Evolutionary conservation across 2,329 filamentous ascomycete species (phyloP), one percentile per base, ranked within the genome.

Genomic region (Capronia americana): DNA sequence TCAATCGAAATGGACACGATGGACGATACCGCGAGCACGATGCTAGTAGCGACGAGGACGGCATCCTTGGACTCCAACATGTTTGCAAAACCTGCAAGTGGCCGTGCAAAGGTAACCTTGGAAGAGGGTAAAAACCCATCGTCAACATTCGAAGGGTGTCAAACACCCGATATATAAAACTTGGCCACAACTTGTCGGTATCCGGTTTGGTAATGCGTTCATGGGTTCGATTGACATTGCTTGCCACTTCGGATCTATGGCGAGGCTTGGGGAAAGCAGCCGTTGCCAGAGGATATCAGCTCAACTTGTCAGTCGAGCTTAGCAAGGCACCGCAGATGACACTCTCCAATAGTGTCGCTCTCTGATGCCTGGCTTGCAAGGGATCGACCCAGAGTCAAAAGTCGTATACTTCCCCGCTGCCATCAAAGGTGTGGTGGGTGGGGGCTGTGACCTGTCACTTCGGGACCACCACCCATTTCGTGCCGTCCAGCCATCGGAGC

Each of bases 31-130:
- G 65, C 65, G 17, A 69, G 68, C 55, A 66, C 65, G 44, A 69
- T 59, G 65, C 68, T 69, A 23, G 65, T 69, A 24, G 58, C 68
- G 56, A 69, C 59, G 46, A 69, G 51, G 54, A 59, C 63, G 28
- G 38, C 58, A 56, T 67, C 68, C 24, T 54, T 67, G 14, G 68
- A 69, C 26, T 48, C 60, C 62, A 67, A 64, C 68, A 69, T 69
- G n/a, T 24, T 64, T 41, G 51, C 28, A 48, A 54, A n/a, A 34
- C 50, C 64, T 66, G 64, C 64, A 57, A 56, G 51, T 62, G 57
- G 44, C 58, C 64, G 64, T 57, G 38, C 24, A 48, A 53, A 48
- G 34, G 64, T 62, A 62, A 62, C 58, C 64, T 57, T n/a, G 53
- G 38, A 56, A 46, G 48, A 62, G 48, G 10, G 58, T 44, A 51